Evolutionary conservation across 1,284 basidiomycete species (phyloP), one percentile per base, ranked within the genome.

Genomic region (Trichosporon faecale): DNA sequence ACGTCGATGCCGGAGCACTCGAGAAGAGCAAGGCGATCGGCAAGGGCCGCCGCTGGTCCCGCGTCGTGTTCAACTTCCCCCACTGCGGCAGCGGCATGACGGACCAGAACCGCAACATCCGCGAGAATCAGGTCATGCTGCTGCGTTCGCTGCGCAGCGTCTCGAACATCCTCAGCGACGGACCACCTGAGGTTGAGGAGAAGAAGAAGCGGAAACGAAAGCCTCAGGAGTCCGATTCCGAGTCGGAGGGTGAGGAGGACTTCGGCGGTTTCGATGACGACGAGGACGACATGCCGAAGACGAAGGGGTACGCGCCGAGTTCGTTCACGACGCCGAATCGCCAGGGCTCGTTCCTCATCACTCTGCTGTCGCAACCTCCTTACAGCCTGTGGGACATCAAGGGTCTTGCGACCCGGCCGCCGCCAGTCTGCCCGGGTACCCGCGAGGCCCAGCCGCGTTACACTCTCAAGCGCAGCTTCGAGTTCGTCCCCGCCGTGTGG

Each of bases 61-160:
- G 83, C 68, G 88, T 98, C 69, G 90, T 94, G 25, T 98, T 94
- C 89, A 98, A 98, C 80, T 99, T 98, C 77, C 96, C 96, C 66
- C 96, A 99, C 85, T 91, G 91, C 76, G 95, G 95, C 91, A 77
- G 76, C 88, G 94, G 95, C 0, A 96, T 98, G 75, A 89, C 93
- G 60, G 94, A 99, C 80, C 94, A 96, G 84, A 91, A 95, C 77
- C 89, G 96, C 66, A 99, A 98, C 82, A 91, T 99, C 70, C 85
- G 93, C 14, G 90, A 91, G 11, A 98, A 99, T 82, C 96, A 99
- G 80, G 79, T 90, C 23, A 86, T 98, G n/a, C 84, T 99, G 21
- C 86, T 98, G 25, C 89, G 89, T 1, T 97, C 98, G 79, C 84
- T 99, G 64, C 87, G 89, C 18, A 92, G 91, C 11, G 91, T 89